Percentiles rank a stretch among this genome's conserved stretches.
These are phyloP conservation scores for Naganishia vaughanmartiniae DNA, from an alignment of 768 basidiomycete genomes.

Conservation along the genomic window DNA sequence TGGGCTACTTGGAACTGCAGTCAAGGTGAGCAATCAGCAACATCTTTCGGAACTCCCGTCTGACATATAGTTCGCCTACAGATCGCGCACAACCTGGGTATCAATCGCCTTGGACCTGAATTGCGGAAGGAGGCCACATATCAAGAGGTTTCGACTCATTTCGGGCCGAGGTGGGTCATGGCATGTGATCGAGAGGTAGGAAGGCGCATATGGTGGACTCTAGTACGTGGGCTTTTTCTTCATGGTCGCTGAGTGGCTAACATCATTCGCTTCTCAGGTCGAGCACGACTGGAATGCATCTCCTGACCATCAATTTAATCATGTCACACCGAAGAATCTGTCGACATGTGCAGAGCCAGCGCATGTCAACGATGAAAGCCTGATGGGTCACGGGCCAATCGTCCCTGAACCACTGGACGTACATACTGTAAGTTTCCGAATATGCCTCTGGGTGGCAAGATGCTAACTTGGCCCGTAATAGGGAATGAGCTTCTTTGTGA, in stretches of 20 bases:
- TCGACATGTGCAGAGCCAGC: slow-evolving; percentile 25
- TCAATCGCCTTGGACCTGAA: slow-evolving; percentile 26
- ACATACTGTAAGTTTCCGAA: slow-evolving; percentile 16
- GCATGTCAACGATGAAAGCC: slow-evolving; percentile 24
- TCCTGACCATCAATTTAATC: slow-evolving; percentile 16
- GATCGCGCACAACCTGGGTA: slow-evolving; percentile 26
- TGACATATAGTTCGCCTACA: not conserved
- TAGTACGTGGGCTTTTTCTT: slow-evolving; percentile 5
- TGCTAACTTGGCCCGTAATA: not conserved
- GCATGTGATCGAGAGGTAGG: slow-evolving; percentile 29
- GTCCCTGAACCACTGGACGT: slow-evolving; percentile 17
- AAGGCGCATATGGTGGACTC: slow-evolving; percentile 23
- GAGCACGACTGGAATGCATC: slow-evolving; percentile 21
- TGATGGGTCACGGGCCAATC: slow-evolving; percentile 21
- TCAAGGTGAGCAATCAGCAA: slow-evolving; percentile 10
- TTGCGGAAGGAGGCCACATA: not conserved
- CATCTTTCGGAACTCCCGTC: not conserved
- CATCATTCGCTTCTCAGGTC: not conserved
- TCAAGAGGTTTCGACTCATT: slow-evolving; percentile 8
- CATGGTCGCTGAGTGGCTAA: not conserved
- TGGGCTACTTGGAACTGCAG: slow-evolving; percentile 17
- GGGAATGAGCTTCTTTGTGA: slow-evolving; percentile 27
- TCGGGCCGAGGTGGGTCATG: slow-evolving; percentile 22
- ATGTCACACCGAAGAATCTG: slow-evolving; percentile 15
- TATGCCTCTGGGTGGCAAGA: not conserved